Base-by-base conservation (phyloP, 768 basidiomycete species). In the Termitomyces sp. region DNA sequence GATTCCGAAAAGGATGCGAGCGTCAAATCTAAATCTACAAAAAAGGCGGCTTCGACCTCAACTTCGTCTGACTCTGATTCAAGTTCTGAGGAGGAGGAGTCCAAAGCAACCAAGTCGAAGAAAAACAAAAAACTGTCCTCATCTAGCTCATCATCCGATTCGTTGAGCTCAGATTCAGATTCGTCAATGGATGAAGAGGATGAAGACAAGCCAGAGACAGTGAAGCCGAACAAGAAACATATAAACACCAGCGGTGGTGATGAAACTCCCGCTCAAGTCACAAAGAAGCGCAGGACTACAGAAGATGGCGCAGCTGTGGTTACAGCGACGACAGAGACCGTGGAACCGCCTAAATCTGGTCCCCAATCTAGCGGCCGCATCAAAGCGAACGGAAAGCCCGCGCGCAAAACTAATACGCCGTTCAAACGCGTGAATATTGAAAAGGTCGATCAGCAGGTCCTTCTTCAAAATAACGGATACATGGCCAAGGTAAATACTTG, bases 361-460 rank as follows among this genome's bases (percentile, higher is more conserved):
- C 51, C 60, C 10, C 50, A 65, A 14, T 60, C 65, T 5, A 59
- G 60, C 18, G 61, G 56, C 14, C 34, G 58, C 39, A 58, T 55
- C 39, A 70, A 67, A 56, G 63, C 51, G 12, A 62, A 58, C 26
- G 61, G 74, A 61, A 75, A 76, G 65, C 49, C 59, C 2, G 75
- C 65, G 24, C 73, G 76, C 39, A 73, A 77, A 65, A 64, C 67
- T 36, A 88, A 85, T 65, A 80, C 83, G 52, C 87, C 91, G 20
- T 99, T 98, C 78, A 84, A 85, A 67, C 78, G 95, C 26, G 82
- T 95, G 59, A 87, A 94, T 62, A 76, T 79, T 2, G 84, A 88
- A 20, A 76, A 83, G 43, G 76, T 90, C 4, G 63, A 70, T 32
- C 14, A 67, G 0, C 68, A 73, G 16, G 53, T 71, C 18, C 59